Base-by-base conservation (phyloP, 352 stramenopile species). In the Globisporangium acanthophoron region DNA sequence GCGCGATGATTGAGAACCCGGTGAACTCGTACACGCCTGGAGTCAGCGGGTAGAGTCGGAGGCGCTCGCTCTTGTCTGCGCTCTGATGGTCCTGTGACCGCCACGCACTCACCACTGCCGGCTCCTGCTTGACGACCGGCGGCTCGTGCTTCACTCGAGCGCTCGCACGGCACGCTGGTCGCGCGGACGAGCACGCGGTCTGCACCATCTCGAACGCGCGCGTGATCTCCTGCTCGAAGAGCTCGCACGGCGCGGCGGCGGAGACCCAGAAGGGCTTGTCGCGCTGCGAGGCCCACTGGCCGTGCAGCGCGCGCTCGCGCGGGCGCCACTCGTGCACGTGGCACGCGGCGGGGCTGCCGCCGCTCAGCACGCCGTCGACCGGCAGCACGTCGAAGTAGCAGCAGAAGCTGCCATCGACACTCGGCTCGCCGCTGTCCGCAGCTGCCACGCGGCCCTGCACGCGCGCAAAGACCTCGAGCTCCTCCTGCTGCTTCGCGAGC, bases 21-120 rank as follows among this genome's bases (percentile, higher is more conserved):
- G 62, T 64, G 58, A 90, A 88, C 40, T 88, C 75, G 61, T 85
- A 90, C 40, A 74, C 77, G 1, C 80, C 80, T 4, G 80, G 69
- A 5, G 66, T 62, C 13, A 90, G 65, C 21, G 80, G 80, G 48
- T 82, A 82, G 45, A 89, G 37, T 4, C 43, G 39, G 7, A 44
- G 11, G 3, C 24, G 58, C 16, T 46, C 21, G 37, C 29, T 27
- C 24, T 27, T 27, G 24, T 27, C 24, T 27, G 24, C 24, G 24
- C 24, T 27, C 24, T 27, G 24, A 27, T 27, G 24, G 24, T 27
- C 24, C 24, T 27, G 24, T 13, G 24, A 37, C 29, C 53, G 39
- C 12, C 43, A 29, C 16, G 16, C 6, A 24, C 15, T 54, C 37
- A 31, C 7, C 13, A 21, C 39, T 9, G 29, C 18, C n/a, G 18